phyloP scores from a whole-genome alignment of 2,329 filamentous ascomycete species.

The Epichloe sibirici region DNA sequence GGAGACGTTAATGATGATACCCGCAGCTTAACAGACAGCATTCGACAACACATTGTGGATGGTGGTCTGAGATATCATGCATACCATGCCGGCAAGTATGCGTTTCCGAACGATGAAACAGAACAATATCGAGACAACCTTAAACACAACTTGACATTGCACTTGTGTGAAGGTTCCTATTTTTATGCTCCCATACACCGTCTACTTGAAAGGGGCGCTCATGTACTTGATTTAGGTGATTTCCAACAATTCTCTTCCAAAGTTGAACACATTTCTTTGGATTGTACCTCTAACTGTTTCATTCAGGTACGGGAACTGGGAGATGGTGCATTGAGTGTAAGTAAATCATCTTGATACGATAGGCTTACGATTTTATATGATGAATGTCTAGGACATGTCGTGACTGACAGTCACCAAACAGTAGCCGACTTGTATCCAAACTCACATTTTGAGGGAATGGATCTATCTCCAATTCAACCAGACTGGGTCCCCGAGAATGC shows the following conservation, averaged over 20 bases:
- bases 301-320: constrained; percentile 36
- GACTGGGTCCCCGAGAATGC: constrained; percentile 38
- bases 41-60: constrained; percentile 30
- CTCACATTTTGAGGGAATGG: constrained; percentile 33
- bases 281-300: background rate
- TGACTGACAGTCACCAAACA: constrained; percentile 10
- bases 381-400: background rate
- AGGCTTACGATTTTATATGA: background rate
- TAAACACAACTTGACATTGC: constrained; percentile 27
- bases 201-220: constrained; percentile 24
- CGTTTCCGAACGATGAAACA: constrained; percentile 30
- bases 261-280: background rate
- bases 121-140: constrained; percentile 31
- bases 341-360: constrained; percentile 11
- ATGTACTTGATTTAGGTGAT: constrained; percentile 36
- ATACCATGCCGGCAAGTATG: constrained; percentile 29
- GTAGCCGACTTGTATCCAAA: constrained; percentile 36
- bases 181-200: constrained; percentile 33
- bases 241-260: no score
- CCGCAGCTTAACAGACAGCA: constrained; percentile 29
- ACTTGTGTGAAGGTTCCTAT: constrained; percentile 25
- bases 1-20: constrained; percentile 21
- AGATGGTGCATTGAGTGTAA: constrained; percentile 38
- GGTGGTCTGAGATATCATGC: constrained; percentile 28
- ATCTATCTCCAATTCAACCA: constrained; percentile 40